Base-by-base conservation (phyloP, 257 asterid genomes). In the Przewalskia tangutica region DNA sequence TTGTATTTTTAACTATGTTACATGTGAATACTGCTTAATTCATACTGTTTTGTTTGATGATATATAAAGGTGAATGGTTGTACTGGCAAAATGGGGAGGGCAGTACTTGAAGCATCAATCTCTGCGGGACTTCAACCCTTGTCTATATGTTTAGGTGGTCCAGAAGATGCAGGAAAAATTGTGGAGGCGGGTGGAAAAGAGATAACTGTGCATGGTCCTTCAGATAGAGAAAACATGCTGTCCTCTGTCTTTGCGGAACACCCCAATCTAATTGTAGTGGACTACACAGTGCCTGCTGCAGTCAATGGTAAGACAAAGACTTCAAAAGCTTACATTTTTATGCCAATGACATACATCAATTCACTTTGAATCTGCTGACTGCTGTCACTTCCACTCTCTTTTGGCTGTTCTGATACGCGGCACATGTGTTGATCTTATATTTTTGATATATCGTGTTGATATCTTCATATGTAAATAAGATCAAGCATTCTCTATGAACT, bases 61-160 rank as follows among this genome's bases (percentile, higher is more conserved):
- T 60, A 78, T 79, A 78, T 79, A 79, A 40, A 95, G 99, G 97
- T 95, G 77, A 95, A 93, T 86, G 97, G 98, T 76, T 91, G 94
- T 85, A 92, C 97, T 20, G 98, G 99, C 12, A 89, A 95, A 87
- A 91, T 95, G 97, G 99, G 99, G 16, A 89, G 92, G 85, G 93
- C 98, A 7, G 99, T 95, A 83, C 97, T 95, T 44, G 97, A 95
- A 85, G 97, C 98, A 8, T 97, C 97, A 51, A 87, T 91, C n/a
- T 34, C 97, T 80, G 98, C 97, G 23, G 98, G 98, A 64, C 95
- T 91, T 66, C 82, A 80, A n/a, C 92, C 95, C 32, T 91, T 93
- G 77, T 92, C 97, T 34, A 88, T 90, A 55, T 92, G 97, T 6
- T 90, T 95, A 79, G 91, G 98, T 11, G 93, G 97, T 82, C 90